Evolutionary conservation across 768 basidiomycete genomes (phyloP).

Genomic region (Suillus sp.): DNA sequence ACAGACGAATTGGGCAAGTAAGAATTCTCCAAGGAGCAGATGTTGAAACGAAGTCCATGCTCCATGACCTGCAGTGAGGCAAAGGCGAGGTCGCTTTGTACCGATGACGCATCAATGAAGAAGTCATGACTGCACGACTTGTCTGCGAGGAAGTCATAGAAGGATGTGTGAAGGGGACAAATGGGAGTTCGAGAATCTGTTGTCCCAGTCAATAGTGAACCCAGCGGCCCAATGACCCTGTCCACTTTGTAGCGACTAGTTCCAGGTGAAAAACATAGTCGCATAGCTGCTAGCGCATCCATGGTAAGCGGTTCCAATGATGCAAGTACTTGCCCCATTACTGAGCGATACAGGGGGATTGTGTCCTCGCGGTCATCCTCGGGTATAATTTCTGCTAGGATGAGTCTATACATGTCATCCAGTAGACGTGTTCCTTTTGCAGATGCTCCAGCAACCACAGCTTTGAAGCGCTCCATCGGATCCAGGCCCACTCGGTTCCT

Average conservation of each 20-base stretch:
- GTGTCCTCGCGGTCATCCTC: not conserved
- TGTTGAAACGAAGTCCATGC: slow-evolving; percentile 17
- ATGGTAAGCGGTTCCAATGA: slow-evolving; percentile 10
- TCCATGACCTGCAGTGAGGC: slow-evolving; percentile 31
- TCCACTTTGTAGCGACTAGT: slow-evolving; percentile 23
- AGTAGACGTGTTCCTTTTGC: not conserved
- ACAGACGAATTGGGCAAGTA: slow-evolving; percentile 27
- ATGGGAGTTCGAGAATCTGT: slow-evolving; percentile 11
- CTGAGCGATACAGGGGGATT: not conserved
- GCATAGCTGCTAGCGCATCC: not conserved
- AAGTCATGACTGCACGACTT: slow-evolving; percentile 15
- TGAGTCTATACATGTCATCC: slow-evolving; percentile 6
- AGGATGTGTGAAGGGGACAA: slow-evolving; percentile 27
- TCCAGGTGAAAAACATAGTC: slow-evolving; percentile 9
- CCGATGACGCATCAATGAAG: slow-evolving; percentile 1
- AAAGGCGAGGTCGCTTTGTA: slow-evolving; percentile 13
- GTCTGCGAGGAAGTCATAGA: slow-evolving; percentile 28
- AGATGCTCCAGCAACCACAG: not conserved
- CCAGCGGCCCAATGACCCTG: not conserved
- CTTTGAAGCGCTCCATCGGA: not conserved
- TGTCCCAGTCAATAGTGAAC: slow-evolving; percentile 11
- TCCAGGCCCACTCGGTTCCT: not conserved
- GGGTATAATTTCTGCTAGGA: not conserved
- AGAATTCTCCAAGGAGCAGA: slow-evolving; percentile 26
- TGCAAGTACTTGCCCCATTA: slow-evolving; percentile 9